Evolutionary conservation across 2,329 filamentous ascomycete genomes (phyloP).

Genomic region (Aspergillus novofumigatus): DNA sequence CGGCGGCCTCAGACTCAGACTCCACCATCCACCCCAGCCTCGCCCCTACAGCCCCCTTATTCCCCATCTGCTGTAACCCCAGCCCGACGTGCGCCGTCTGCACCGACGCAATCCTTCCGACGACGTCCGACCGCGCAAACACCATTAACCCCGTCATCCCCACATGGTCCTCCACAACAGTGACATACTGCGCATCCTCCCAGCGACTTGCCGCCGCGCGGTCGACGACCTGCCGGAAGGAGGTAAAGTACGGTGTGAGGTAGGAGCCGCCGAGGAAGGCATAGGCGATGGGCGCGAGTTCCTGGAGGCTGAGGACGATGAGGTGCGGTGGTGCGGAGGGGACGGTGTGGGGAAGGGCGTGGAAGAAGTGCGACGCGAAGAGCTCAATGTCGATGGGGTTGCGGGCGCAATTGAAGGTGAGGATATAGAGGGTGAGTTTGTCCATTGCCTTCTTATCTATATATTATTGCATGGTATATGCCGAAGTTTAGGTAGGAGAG

Average conservation of each 20-base stretch:
- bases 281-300: slow-evolving; percentile 78
- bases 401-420: slow-evolving; percentile 88
- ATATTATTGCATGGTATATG: no score
- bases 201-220: slow-evolving; percentile 55
- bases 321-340: slow-evolving; percentile 60
- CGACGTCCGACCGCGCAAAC: slow-evolving; percentile 63
- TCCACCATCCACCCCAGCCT: slow-evolving; percentile 57
- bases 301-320: slow-evolving; percentile 70
- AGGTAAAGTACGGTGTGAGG: slow-evolving; percentile 69
- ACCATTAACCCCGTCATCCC: slow-evolving; percentile 89
- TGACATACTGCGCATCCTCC: slow-evolving; percentile 56
- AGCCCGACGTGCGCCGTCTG: slow-evolving; percentile 80
- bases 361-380: slow-evolving; percentile 68
- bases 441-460: slow-evolving; percentile 28
- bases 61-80: slow-evolving; percentile 83
- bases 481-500: no score
- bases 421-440: slow-evolving; percentile 66
- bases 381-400: slow-evolving; percentile 62
- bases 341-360: slow-evolving; percentile 48
- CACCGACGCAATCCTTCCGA: slow-evolving; percentile 58
- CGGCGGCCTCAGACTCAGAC: slow-evolving; percentile 33
- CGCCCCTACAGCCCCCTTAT: slow-evolving; percentile 87
- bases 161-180: slow-evolving; percentile 67
- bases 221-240: slow-evolving; percentile 67
- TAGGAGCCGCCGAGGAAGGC: slow-evolving; percentile 82